These are phyloP conservation scores for Phytomonas sp. DNA, from an alignment of 208 protist species.

Conservation along the genomic window DNA sequence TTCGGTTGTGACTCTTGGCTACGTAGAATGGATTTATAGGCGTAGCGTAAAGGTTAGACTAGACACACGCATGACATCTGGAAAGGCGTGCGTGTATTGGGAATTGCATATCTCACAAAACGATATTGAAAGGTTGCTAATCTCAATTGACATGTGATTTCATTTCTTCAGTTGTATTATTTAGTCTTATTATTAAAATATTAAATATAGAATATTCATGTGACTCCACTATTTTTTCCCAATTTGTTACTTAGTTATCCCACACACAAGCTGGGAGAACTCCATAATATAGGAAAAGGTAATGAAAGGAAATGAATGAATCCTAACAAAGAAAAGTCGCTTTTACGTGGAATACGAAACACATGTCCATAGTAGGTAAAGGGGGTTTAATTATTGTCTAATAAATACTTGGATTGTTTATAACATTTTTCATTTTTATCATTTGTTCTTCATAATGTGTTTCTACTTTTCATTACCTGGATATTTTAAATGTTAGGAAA, in stretches of 20 bases:
- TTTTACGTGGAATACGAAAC: not conserved
- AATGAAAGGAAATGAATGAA: slow-evolving; percentile 8
- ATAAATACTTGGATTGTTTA: not conserved
- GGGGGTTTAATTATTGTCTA: not conserved
- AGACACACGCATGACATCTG: not conserved
- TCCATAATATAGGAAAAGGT: not conserved
- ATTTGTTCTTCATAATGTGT: not conserved
- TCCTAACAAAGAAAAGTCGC: slow-evolving; percentile 2
- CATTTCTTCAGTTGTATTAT: not conserved
- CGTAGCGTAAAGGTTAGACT: not conserved
- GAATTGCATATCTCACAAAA: not conserved
- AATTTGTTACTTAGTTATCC: not conserved
- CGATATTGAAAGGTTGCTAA: not conserved
- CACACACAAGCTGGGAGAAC: too few species aligned
- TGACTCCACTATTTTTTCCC: not conserved
- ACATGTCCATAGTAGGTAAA: not conserved
- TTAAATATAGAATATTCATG: not conserved
- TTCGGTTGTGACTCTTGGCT: not conserved
- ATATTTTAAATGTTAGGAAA: not conserved
- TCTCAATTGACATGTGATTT: not conserved
- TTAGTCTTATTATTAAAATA: not conserved
- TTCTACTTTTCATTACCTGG: not conserved
- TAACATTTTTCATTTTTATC: not conserved
- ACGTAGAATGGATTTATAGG: not conserved
- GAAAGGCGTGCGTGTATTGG: not conserved